Conservation (phyloP, 2,329 filamentous ascomycete species). For the Apiospora malaysiana region DNA sequence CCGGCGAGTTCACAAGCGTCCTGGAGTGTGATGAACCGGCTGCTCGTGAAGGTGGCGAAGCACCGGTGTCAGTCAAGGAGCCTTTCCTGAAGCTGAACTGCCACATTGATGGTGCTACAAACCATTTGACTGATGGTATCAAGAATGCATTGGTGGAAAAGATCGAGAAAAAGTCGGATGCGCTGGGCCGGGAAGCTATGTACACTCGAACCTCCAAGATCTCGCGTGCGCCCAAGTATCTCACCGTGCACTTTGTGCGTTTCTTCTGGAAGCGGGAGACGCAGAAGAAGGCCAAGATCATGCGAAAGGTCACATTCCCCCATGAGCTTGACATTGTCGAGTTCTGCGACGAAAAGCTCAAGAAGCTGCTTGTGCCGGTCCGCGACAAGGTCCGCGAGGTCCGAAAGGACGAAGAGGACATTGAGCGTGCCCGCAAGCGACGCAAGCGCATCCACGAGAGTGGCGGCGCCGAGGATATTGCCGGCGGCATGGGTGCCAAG, state of each 20-base stretch:
- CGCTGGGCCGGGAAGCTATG: slow-evolving; percentile 75
- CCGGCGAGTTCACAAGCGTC: slow-evolving; percentile 77
- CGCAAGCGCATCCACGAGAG: slow-evolving; percentile 72
- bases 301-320: slow-evolving; percentile 97
- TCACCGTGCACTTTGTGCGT: slow-evolving; percentile 95
- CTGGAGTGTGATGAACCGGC: slow-evolving; percentile 84
- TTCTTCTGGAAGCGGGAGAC: slow-evolving; percentile 98
- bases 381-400: slow-evolving; percentile 95
- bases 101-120: slow-evolving; percentile 86
- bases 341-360: slow-evolving; percentile 91
- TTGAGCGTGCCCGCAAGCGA: slow-evolving; percentile 89
- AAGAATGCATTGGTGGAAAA: slow-evolving; percentile 82
- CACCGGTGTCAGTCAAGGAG: slow-evolving; percentile 71
- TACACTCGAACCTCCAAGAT: slow-evolving; percentile 95
- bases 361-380: slow-evolving; percentile 84
- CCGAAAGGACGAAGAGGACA: slow-evolving; percentile 91
- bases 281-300: slow-evolving; percentile 98
- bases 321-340: slow-evolving; percentile 91
- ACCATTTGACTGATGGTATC: slow-evolving; percentile 90
- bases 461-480: slow-evolving; percentile 52
- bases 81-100: slow-evolving; percentile 92
- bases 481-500: slow-evolving; percentile 55
- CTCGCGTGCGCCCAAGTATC: slow-evolving; percentile 87
- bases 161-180: slow-evolving; percentile 86
- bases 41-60: slow-evolving; percentile 76